A percentile compares a stretch with the other conserved stretches of the same genome.
Conservation (phyloP, 495 filamentous ascomycete species). For the Podospora bellae-mahoneyi region DNA sequence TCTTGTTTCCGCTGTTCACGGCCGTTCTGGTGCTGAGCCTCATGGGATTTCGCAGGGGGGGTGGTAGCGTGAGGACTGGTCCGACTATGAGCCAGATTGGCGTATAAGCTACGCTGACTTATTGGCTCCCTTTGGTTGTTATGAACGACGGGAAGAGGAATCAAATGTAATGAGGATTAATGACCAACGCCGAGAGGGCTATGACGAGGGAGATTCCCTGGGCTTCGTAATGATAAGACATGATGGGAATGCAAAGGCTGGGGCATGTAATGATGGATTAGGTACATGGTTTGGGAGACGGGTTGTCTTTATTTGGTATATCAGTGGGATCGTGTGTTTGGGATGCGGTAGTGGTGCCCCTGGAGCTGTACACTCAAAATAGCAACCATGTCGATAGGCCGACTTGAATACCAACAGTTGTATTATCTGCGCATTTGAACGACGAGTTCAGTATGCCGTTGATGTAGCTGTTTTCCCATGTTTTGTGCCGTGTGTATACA, state of each 20-base stretch:
- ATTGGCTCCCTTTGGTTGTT: neutral
- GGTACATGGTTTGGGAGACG: neutral
- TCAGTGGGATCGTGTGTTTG: neutral
- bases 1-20: conserved; percentile 42
- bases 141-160: neutral
- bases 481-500: neutral
- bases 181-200: neutral
- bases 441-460: no score
- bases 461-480: neutral
- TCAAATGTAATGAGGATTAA: neutral
- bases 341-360: neutral
- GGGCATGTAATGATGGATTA: neutral
- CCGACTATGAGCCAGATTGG: conserved; percentile 49
- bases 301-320: neutral
- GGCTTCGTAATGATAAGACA: neutral
- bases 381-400: neutral
- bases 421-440: neutral
- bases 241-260: neutral
- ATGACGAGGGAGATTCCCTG: neutral
- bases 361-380: neutral
- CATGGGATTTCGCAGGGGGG: conserved; percentile 39
- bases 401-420: neutral
- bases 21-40: conserved; percentile 35
- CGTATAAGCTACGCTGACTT: conserved; percentile 30
- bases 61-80: conserved; percentile 38